phyloP scores from a whole-genome alignment of 2,329 filamentous ascomycete species.

The Fonsecaea monophora region DNA sequence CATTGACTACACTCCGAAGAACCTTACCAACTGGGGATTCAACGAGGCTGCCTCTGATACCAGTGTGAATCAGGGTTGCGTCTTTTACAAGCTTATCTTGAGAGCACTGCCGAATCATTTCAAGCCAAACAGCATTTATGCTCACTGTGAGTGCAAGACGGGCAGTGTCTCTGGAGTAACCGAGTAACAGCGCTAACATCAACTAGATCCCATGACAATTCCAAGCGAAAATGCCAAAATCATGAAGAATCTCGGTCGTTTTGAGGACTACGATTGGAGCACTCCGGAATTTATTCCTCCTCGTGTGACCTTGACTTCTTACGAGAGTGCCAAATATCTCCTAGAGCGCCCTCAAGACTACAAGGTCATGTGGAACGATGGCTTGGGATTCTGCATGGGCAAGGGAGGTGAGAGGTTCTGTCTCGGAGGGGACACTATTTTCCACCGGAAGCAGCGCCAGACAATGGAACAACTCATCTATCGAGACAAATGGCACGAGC shows the following conservation, averaged over 20 bases:
- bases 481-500: constrained; percentile 65
- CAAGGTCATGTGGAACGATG: constrained; percentile 69
- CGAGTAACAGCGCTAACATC: constrained; percentile 33
- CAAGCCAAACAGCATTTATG: constrained; percentile 77
- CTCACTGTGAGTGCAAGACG: constrained; percentile 60
- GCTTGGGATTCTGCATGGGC: constrained; percentile 68
- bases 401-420: constrained; percentile 63
- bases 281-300: constrained; percentile 62
- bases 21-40: constrained; percentile 84
- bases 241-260: constrained; percentile 70
- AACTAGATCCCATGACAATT: constrained; percentile 66
- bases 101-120: constrained; percentile 83
- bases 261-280: constrained; percentile 72
- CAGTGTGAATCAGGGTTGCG: constrained; percentile 77
- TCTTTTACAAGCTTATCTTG: constrained; percentile 84
- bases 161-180: constrained; percentile 28
- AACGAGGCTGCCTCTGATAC: constrained; percentile 75
- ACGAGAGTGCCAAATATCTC: constrained; percentile 66
- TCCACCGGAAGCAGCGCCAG: constrained; percentile 60
- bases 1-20: constrained; percentile 74
- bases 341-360: constrained; percentile 68
- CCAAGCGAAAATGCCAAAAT: constrained; percentile 76
- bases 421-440: constrained; percentile 60
- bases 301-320: constrained; percentile 65
- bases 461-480: constrained; percentile 66